Evolutionary conservation across 345 rosid genomes (phyloP).

Genomic region (Sisymbrium altissimum): DNA sequence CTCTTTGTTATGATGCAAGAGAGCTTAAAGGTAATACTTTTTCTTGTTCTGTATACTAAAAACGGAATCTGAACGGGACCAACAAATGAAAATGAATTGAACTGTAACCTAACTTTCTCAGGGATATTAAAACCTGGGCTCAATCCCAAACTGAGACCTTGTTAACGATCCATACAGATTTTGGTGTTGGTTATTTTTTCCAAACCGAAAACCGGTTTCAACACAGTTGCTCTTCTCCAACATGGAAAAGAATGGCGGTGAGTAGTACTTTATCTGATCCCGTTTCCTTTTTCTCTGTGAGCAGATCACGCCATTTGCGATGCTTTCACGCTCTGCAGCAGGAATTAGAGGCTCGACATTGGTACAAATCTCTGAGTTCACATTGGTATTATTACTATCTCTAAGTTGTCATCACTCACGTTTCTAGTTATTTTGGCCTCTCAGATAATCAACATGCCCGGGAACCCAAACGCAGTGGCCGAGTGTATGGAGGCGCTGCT

Average conservation of each 20-base stretch:
- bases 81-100: too few relatives aligned
- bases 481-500: constrained; percentile 94
- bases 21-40: constrained; percentile 71
- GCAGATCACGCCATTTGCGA: constrained; percentile 92
- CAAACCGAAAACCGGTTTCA: not conserved
- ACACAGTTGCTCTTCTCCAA: not conserved
- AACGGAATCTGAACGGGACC: not conserved
- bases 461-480: constrained; percentile 89
- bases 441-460: constrained; percentile 96
- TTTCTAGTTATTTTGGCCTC: not conserved
- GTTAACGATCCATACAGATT: not conserved
- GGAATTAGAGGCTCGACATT: constrained; percentile 93
- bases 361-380: constrained; percentile 44
- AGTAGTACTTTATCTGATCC: not conserved
- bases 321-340: constrained; percentile 91
- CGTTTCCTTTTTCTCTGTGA: constrained; percentile 11
- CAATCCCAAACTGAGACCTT: not conserved
- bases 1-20: constrained; percentile 91
- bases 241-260: not conserved
- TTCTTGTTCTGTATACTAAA: too few relatives aligned
- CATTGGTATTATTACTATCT: not conserved
- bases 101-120: too few relatives aligned
- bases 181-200: not conserved
- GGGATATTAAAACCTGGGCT: not conserved
- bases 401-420: constrained; percentile 9